A percentile compares a stretch with the other conserved stretches of the same genome.
phyloP scores from a whole-genome alignment of 345 rosid genomes.

The Eucalyptus pauciflora region DNA sequence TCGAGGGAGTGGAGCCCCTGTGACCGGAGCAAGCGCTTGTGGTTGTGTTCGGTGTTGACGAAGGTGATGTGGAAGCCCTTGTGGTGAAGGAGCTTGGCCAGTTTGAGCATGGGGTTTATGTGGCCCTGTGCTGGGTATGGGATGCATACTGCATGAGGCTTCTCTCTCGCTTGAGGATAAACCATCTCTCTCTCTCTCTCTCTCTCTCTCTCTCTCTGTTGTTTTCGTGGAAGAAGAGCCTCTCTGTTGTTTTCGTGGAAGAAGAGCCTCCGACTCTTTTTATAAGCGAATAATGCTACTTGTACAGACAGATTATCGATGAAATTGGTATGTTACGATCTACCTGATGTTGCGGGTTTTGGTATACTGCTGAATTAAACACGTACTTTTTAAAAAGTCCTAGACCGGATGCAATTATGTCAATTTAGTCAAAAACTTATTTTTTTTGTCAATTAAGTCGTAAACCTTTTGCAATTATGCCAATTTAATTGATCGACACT shows the following conservation, averaged over 20 bases:
- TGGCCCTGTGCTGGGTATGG: constrained; percentile 28
- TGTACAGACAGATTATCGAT: background rate
- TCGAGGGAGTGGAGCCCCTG: background rate
- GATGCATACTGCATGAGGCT: constrained; percentile 17
- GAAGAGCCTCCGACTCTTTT: too few species aligned
- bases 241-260: too few species aligned
- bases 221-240: too few species aligned
- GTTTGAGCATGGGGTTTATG: constrained; percentile 8
- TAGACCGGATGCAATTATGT: too few species aligned
- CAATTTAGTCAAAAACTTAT: too few species aligned
- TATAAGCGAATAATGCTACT: background rate
- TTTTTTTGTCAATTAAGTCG: too few species aligned
- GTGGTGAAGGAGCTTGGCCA: constrained; percentile 19
- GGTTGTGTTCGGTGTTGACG: constrained; percentile 14
- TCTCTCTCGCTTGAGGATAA: background rate
- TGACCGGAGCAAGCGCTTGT: constrained; percentile 8
- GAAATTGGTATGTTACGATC: background rate
- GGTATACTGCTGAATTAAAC: background rate
- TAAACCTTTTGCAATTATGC: too few species aligned
- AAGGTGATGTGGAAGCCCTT: constrained; percentile 23
- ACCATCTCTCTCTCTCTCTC: too few species aligned
- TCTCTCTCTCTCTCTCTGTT: too few species aligned
- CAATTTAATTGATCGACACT: fast-evolving
- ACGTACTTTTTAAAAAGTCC: background rate
- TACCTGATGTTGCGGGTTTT: background rate